Conservation (phyloP, 192 early-diverging fungal genomes). For the Coemansia sp. region DNA sequence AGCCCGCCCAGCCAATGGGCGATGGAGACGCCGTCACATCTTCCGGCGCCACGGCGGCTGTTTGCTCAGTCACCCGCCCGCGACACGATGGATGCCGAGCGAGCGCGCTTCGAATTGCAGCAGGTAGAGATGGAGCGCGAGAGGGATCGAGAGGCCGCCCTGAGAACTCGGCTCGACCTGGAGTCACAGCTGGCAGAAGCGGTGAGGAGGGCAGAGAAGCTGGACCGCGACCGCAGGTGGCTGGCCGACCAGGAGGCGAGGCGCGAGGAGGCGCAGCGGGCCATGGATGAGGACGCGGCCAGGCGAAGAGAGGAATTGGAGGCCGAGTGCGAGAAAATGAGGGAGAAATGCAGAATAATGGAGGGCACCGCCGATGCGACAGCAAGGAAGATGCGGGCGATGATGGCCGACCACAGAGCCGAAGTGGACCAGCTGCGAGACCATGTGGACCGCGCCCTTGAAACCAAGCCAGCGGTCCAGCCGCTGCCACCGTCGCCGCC, state of each 20-base stretch:
- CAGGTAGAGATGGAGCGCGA: conserved; percentile 39
- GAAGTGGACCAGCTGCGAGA: neutral
- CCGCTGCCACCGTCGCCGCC: neutral
- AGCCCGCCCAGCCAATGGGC: conserved; percentile 21
- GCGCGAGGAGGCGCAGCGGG: conserved; percentile 35
- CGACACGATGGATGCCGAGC: conserved; percentile 14
- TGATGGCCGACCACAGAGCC: neutral
- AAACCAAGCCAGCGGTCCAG: conserved; percentile 1
- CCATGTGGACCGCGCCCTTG: neutral
- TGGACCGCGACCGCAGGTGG: conserved; percentile 61
- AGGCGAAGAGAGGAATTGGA: neutral
- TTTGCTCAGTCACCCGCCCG: neutral
- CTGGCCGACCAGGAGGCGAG: conserved; percentile 58
- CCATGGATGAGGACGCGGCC: conserved; percentile 55
- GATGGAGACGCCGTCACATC: conserved; percentile 17
- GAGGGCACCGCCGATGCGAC: conserved; percentile 16
- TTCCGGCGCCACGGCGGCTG: neutral
- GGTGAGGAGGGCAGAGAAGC: conserved; percentile 50
- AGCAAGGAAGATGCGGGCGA: neutral
- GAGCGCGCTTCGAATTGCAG: conserved; percentile 36
- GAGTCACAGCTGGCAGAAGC: conserved; percentile 36
- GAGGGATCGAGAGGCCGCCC: conserved; percentile 33
- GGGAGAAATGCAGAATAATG: neutral
- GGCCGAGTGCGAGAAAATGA: conserved; percentile 24
- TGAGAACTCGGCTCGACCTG: conserved; percentile 15